Evolutionary conservation across 495 filamentous ascomycete species (phyloP).

Genomic region (Xylaria nigripes): DNA sequence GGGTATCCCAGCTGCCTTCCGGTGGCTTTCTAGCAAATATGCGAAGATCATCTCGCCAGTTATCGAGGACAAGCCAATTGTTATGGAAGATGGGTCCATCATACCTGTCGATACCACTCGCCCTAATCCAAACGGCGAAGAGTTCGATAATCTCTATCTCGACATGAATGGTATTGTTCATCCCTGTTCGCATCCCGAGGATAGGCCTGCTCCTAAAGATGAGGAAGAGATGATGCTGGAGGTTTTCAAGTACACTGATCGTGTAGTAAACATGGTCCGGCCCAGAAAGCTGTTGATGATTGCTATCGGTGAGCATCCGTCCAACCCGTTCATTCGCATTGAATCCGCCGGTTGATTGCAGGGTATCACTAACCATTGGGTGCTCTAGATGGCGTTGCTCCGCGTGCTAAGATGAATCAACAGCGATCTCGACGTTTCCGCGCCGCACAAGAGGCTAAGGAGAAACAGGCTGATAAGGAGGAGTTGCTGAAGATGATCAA

Average conservation of each 20-base stretch:
- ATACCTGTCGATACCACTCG: constrained; percentile 77
- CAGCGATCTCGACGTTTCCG: constrained; percentile 87
- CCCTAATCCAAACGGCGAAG: constrained; percentile 94
- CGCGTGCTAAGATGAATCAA: constrained; percentile 95
- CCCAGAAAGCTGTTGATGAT: constrained; percentile 95
- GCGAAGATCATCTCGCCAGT: constrained; percentile 93
- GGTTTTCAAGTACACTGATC: constrained; percentile 93
- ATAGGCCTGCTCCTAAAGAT: constrained; percentile 77
- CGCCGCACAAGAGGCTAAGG: constrained; percentile 85
- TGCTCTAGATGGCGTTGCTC: constrained; percentile 75
- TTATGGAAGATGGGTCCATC: constrained; percentile 65
- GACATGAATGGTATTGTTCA: constrained; percentile 99
- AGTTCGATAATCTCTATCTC: constrained; percentile 95
- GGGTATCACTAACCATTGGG: constrained; percentile 27
- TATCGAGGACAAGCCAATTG: constrained; percentile 71
- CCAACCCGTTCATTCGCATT: neutral
- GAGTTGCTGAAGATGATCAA: constrained; percentile 75
- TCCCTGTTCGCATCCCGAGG: constrained; percentile 96
- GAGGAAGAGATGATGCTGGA: constrained; percentile 99
- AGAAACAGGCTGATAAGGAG: constrained; percentile 86
- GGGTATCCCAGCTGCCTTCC: constrained; percentile 90
- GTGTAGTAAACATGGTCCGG: constrained; percentile 96
- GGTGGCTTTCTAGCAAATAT: constrained; percentile 92
- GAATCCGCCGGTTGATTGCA: neutral
- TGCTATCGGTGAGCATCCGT: constrained; percentile 69